Evolutionary conservation across 1,139 yeast species (phyloP).

Genomic region (Magnusiomyces clavatus): DNA sequence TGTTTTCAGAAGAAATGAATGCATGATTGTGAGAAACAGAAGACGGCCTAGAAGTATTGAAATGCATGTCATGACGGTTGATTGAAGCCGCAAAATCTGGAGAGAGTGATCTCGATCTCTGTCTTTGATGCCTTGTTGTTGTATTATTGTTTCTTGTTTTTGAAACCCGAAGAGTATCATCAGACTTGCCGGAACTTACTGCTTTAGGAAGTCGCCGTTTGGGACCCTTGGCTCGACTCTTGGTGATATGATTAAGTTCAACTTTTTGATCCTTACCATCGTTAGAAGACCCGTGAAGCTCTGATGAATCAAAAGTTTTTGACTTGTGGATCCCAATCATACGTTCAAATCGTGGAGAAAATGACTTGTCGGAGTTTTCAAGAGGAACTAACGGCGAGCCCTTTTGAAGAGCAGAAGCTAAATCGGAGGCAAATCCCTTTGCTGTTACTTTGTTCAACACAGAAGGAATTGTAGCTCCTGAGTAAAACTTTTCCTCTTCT

Average conservation of each 20-base stretch:
- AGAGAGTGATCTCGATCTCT: conserved; percentile 4
- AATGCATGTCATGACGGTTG: too few species aligned
- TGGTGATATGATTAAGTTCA: conserved; percentile 50
- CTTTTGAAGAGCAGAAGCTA: conserved; percentile 13
- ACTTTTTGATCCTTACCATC: conserved; percentile 1
- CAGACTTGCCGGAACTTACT: neutral
- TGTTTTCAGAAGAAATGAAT: too few species aligned
- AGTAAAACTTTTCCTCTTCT: conserved; percentile 3
- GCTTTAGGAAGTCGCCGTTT: conserved; percentile 50
- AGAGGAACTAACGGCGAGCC: conserved; percentile 12
- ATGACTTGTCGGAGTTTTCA: conserved; percentile 11
- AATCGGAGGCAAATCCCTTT: conserved; percentile 14
- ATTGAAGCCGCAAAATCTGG: neutral
- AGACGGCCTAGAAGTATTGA: neutral
- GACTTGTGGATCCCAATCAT: conserved; percentile 13
- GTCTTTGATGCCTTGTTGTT: neutral
- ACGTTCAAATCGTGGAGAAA: conserved; percentile 15
- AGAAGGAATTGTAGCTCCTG: conserved; percentile 8
- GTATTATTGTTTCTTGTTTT: neutral
- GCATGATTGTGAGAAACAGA: neutral
- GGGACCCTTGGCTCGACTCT: conserved; percentile 65
- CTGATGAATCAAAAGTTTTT: conserved; percentile 10
- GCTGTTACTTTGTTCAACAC: conserved; percentile 11
- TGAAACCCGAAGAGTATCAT: neutral
- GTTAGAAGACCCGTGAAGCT: neutral